These are phyloP conservation scores for Leptographium galeiforme DNA, from an alignment of 2,329 filamentous ascomycete genomes.

Conservation along the genomic window DNA sequence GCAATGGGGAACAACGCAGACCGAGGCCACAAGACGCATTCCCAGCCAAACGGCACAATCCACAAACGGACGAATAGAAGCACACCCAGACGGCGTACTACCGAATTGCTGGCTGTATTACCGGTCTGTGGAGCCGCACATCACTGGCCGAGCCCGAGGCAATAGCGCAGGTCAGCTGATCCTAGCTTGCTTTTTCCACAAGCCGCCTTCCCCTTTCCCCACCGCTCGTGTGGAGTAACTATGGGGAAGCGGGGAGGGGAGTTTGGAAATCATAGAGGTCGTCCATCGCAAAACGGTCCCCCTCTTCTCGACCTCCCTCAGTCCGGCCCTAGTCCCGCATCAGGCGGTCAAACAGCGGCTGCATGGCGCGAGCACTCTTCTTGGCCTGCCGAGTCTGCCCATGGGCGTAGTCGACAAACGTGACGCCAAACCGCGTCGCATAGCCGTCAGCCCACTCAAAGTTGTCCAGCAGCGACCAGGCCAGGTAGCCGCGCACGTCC, in stretches of 20 bases:
- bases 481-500: slow-evolving; percentile 67
- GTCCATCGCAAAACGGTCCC: too few relatives aligned
- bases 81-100: neutral
- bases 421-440: slow-evolving; percentile 73
- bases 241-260: neutral
- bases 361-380: slow-evolving; percentile 65
- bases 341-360: slow-evolving; percentile 55
- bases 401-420: slow-evolving; percentile 68
- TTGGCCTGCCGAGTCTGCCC: slow-evolving; percentile 71
- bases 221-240: neutral
- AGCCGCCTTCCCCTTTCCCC: neutral
- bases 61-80: neutral
- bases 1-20: neutral
- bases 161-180: neutral
- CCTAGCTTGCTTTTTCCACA: neutral
- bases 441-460: slow-evolving; percentile 91
- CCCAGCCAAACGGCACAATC: neutral
- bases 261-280: too few relatives aligned
- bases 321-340: slow-evolving; percentile 23
- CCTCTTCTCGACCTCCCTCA: too few relatives aligned
- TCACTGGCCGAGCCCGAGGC: neutral
- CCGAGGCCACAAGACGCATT: neutral
- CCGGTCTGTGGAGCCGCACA: neutral
- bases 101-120: neutral
- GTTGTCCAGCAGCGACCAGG: slow-evolving; percentile 82